A percentile compares a stretch with the other conserved stretches of the same genome.
phyloP scores from a whole-genome alignment of 2,329 filamentous ascomycete genomes.

The Thielaviopsis ethacetica region DNA sequence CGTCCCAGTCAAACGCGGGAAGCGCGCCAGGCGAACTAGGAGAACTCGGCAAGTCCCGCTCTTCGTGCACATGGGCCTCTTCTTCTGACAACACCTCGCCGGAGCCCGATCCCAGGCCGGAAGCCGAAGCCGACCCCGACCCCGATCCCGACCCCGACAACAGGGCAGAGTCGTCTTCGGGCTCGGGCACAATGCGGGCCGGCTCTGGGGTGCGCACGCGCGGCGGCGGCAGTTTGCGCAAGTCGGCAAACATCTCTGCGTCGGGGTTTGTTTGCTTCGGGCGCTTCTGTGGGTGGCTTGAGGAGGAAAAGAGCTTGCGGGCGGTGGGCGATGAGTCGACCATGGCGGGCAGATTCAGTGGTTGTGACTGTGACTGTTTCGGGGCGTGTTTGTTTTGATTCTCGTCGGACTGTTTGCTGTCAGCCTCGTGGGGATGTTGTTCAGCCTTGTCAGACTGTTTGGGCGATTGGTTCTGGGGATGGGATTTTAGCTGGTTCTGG shows the following conservation, averaged over 20 bases:
- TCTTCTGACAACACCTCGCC: not conserved
- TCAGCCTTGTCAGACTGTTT: too few species aligned
- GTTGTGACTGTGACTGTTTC: not conserved
- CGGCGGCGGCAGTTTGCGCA: not conserved
- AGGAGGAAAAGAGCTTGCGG: not conserved
- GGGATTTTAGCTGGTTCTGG: too few species aligned
- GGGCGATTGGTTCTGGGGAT: too few species aligned
- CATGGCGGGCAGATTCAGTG: not conserved
- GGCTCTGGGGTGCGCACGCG: conserved; percentile 11
- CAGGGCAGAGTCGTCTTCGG: not conserved
- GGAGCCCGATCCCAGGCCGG: too few species aligned
- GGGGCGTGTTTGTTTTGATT: not conserved
- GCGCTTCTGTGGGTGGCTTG: too few species aligned
- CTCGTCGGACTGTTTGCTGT: not conserved
- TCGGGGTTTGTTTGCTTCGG: not conserved
- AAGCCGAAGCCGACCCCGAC: not conserved
- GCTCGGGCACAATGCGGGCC: not conserved
- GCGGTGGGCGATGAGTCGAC: not conserved
- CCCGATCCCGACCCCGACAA: not conserved
- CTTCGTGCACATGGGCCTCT: not conserved
- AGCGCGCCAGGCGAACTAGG: conserved; percentile 28
- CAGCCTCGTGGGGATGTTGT: too few species aligned
- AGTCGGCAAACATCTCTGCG: conserved; percentile 4
- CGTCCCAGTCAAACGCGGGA: conserved; percentile 55
- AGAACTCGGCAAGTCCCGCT: conserved; percentile 13